A percentile compares a stretch with the other conserved stretches of the same genome.
These are phyloP conservation scores for Botryosphaeria agaves DNA, from an alignment of 2,329 filamentous ascomycete genomes.

Conservation along the genomic window DNA sequence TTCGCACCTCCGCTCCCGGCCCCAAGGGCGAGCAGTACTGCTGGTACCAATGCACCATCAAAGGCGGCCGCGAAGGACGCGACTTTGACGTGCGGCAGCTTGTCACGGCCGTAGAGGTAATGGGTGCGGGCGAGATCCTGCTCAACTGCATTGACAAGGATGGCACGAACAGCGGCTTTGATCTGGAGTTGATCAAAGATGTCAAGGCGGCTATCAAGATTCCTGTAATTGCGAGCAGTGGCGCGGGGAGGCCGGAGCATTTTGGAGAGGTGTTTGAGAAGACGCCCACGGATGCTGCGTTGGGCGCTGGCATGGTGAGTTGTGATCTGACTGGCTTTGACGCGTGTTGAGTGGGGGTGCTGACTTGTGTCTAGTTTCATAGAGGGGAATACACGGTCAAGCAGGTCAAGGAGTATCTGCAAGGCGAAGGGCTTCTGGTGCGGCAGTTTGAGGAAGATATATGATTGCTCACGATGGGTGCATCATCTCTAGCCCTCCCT, in stretches of 20 bases:
- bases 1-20: slow-evolving; percentile 53
- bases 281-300: slow-evolving; percentile 76
- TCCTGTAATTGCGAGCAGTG: slow-evolving; percentile 88
- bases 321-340: neutral
- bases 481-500: no score
- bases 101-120: slow-evolving; percentile 75
- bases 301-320: slow-evolving; percentile 79
- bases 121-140: slow-evolving; percentile 87
- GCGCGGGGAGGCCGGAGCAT: slow-evolving; percentile 73
- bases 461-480: no score
- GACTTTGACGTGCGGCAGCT: slow-evolving; percentile 88
- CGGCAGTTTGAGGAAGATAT: slow-evolving; percentile 51
- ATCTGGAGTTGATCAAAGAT: slow-evolving; percentile 75
- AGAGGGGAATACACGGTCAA: slow-evolving; percentile 85
- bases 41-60: slow-evolving; percentile 97
- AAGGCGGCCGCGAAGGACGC: slow-evolving; percentile 83
- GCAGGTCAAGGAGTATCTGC: slow-evolving; percentile 77
- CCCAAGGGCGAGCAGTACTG: slow-evolving; percentile 64
- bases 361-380: slow-evolving; percentile 49
- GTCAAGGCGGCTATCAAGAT: slow-evolving; percentile 81
- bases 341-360: neutral
- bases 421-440: slow-evolving; percentile 55
- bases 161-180: slow-evolving; percentile 86
- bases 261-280: slow-evolving; percentile 80
- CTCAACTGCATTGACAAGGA: slow-evolving; percentile 97